Percentiles rank a stretch among this genome's conserved stretches.
phyloP scores from a whole-genome alignment of 805 yeast species.

The Saturnispora dispora region DNA sequence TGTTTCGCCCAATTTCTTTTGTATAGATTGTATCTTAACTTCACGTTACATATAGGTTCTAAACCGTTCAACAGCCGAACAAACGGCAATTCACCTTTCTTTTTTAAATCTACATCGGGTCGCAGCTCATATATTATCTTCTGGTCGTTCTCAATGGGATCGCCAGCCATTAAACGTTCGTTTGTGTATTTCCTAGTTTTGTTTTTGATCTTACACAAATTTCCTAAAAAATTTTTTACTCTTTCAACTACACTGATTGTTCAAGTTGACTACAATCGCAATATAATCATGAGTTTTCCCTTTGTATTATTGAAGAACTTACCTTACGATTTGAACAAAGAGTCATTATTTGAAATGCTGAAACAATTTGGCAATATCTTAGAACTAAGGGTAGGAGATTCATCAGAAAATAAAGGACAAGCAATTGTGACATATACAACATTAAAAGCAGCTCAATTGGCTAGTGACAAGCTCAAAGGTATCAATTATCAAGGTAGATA shows the following conservation, averaged over 20 bases:
- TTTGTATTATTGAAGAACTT: constrained; percentile 46
- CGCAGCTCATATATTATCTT: constrained; percentile 25
- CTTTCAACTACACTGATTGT: background rate
- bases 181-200: background rate
- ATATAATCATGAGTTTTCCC: constrained; percentile 20
- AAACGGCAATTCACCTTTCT: constrained; percentile 29
- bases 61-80: constrained; percentile 34
- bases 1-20: constrained; percentile 32
- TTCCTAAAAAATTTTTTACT: background rate
- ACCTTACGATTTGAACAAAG: constrained; percentile 40
- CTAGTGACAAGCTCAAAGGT: constrained; percentile 50
- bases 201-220: background rate
- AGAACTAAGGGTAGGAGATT: constrained; percentile 41
- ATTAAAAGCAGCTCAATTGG: constrained; percentile 37
- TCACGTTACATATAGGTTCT: constrained; percentile 32
- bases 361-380: constrained; percentile 47
- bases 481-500: constrained; percentile 51
- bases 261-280: background rate
- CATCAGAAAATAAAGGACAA: constrained; percentile 37
- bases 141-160: constrained; percentile 24
- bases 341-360: constrained; percentile 42
- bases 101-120: constrained; percentile 5
- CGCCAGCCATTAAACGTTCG: background rate
- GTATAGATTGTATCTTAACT: constrained; percentile 35
- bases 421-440: constrained; percentile 48